Evolutionary conservation across 345 rosid species (phyloP).

Genomic region (Eucalyptus erythrocorys): DNA sequence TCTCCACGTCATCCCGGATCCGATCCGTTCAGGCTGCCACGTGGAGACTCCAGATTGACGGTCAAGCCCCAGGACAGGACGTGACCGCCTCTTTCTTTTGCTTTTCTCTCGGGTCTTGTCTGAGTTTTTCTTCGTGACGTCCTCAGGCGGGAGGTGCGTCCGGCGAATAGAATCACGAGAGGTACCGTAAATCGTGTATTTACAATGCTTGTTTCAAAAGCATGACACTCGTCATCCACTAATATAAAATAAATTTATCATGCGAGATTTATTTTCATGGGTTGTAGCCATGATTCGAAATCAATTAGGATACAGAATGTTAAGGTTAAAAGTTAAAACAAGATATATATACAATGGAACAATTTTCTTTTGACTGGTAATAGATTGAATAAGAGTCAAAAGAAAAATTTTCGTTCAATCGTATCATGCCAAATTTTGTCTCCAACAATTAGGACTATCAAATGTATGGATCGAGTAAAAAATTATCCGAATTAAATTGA

Average conservation of each 20-base stretch:
- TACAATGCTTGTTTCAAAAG: not conserved
- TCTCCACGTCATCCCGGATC: slow-evolving; percentile 28
- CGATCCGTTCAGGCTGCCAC: slow-evolving; percentile 11
- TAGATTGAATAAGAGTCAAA: not conserved
- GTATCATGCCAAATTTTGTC: not conserved
- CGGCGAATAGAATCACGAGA: not conserved
- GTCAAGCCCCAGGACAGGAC: not conserved
- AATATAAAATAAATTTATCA: rapidly evolving
- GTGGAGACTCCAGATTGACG: slow-evolving; percentile 25
- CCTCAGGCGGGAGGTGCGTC: not conserved
- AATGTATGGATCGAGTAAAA: no score
- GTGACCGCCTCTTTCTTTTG: not conserved
- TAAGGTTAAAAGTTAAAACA: rapidly evolving
- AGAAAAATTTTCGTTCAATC: not conserved
- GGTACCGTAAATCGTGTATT: not conserved
- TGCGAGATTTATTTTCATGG: rapidly evolving
- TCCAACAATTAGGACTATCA: rapidly evolving
- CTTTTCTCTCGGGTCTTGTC: not conserved
- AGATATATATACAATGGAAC: rapidly evolving
- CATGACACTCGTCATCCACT: rapidly evolving
- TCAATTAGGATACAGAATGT: rapidly evolving
- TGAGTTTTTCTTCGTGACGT: not conserved
- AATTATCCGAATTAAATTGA: no score
- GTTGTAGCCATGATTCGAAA: rapidly evolving
- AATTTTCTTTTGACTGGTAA: rapidly evolving